phyloP scores from a whole-genome alignment of 306 rosid species.

The Quercus aquifolioides region DNA sequence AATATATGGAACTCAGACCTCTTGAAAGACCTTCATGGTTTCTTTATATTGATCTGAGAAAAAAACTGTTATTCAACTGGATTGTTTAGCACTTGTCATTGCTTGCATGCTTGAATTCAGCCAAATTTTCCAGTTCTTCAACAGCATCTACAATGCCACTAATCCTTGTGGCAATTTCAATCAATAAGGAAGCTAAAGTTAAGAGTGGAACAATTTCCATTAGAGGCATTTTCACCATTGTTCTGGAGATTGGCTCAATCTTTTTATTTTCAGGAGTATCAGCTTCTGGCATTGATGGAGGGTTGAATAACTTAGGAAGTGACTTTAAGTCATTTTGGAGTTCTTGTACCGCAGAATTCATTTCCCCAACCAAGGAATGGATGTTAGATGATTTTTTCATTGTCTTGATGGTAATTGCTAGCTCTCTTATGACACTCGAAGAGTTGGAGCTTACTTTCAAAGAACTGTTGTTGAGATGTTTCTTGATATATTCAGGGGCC shows the following conservation, averaged over 20 bases:
- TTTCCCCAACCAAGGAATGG: slow-evolving; percentile 40
- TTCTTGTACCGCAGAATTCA: slow-evolving; percentile 56
- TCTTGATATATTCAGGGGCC: slow-evolving; percentile 49
- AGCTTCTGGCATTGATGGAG: not conserved
- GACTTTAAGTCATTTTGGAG: slow-evolving; percentile 47
- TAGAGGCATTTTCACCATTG: slow-evolving; percentile 19
- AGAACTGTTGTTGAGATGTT: slow-evolving; percentile 34
- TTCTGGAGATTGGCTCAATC: not conserved
- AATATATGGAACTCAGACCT: slow-evolving; percentile 2
- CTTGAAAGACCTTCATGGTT: slow-evolving; percentile 14
- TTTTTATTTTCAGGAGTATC: slow-evolving; percentile 12
- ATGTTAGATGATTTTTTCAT: slow-evolving; percentile 64
- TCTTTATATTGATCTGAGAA: slow-evolving; percentile 1
- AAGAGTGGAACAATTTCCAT: slow-evolving; percentile 59
- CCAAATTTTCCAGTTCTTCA: slow-evolving; percentile 53
- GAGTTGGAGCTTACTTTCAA: slow-evolving; percentile 42
- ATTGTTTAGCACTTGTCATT: slow-evolving; percentile 14
- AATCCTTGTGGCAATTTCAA: slow-evolving; percentile 53
- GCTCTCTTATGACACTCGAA: slow-evolving; percentile 53
- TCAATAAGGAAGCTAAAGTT: slow-evolving; percentile 55
- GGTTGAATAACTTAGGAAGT: slow-evolving; percentile 25
- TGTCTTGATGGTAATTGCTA: slow-evolving; percentile 39
- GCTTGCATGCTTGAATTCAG: slow-evolving; percentile 18
- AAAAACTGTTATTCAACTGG: not conserved
- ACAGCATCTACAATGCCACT: slow-evolving; percentile 57